Conservation (phyloP, 176 grass and related monocot species). For the Pontederia crassipes region DNA sequence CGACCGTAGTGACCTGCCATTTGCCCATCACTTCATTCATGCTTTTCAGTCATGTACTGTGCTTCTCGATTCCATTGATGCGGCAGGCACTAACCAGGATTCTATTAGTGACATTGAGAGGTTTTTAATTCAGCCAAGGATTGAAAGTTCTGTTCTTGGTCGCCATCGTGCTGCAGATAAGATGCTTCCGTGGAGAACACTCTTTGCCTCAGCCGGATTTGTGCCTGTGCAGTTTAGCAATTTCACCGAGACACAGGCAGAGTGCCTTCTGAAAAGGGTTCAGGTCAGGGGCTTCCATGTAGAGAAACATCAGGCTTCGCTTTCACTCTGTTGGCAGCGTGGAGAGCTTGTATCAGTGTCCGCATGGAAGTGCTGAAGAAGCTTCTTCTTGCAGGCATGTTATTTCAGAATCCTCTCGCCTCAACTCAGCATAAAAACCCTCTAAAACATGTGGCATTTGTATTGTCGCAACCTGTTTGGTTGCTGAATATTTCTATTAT, state of each 20-base stretch:
- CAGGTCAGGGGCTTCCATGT: constrained; percentile 39
- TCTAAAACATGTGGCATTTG: not conserved
- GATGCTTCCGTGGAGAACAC: constrained; percentile 23
- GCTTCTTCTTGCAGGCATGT: constrained; percentile 8
- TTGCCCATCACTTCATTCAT: constrained; percentile 27
- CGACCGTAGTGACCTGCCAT: constrained; percentile 30
- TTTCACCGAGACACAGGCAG: constrained; percentile 47
- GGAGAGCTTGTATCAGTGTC: constrained; percentile 44
- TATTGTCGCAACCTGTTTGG: constrained; percentile 1
- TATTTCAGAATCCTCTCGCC: not conserved
- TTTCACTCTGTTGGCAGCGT: constrained; percentile 39
- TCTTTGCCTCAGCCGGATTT: constrained; percentile 31
- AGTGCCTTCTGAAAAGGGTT: constrained; percentile 41
- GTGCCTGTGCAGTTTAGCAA: constrained; percentile 33
- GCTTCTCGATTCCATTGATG: constrained; percentile 43
- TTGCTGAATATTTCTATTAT: constrained; percentile 8
- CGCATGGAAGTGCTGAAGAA: constrained; percentile 38
- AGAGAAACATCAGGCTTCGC: constrained; percentile 20
- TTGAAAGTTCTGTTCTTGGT: constrained; percentile 15
- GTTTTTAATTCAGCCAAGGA: constrained; percentile 40
- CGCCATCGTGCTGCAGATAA: constrained; percentile 5
- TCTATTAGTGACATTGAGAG: constrained; percentile 32
- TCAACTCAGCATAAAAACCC: not conserved
- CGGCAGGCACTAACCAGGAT: constrained; percentile 20
- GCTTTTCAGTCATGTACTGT: constrained; percentile 27